Conservation (phyloP, 2,329 filamentous ascomycete genomes). For the Aspergillus oerlinghausenensis region DNA sequence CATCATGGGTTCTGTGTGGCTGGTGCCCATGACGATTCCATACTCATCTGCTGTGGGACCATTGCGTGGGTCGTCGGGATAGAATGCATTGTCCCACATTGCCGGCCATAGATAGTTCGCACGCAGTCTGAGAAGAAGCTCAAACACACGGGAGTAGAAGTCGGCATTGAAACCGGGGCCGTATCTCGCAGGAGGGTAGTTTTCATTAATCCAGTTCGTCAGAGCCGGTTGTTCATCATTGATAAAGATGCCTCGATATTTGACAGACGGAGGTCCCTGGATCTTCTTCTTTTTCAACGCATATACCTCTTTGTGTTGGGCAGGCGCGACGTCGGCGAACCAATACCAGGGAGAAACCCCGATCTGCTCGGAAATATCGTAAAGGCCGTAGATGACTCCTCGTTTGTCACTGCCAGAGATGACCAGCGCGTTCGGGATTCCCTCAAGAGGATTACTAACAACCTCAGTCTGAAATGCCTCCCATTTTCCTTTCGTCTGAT, state of each 20-base stretch:
- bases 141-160: constrained; percentile 67
- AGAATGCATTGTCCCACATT: constrained; percentile 67
- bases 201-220: constrained; percentile 61
- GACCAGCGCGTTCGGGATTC: constrained; percentile 56
- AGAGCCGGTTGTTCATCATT: constrained; percentile 66
- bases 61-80: constrained; percentile 64
- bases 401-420: constrained; percentile 65
- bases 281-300: constrained; percentile 51
- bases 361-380: constrained; percentile 68
- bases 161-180: constrained; percentile 49
- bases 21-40: constrained; percentile 67
- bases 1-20: constrained; percentile 69
- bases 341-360: constrained; percentile 68
- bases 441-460: constrained; percentile 54
- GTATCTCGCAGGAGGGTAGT: constrained; percentile 45
- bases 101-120: constrained; percentile 75
- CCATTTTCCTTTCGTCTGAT: constrained; percentile 59
- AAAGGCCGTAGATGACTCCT: constrained; percentile 65
- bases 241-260: constrained; percentile 66
- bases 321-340: constrained; percentile 59
- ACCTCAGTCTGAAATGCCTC: constrained; percentile 62
- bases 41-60: constrained; percentile 69
- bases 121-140: constrained; percentile 63
- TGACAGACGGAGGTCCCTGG: constrained; percentile 58
- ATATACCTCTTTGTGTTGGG: constrained; percentile 51